phyloP scores from a whole-genome alignment of 2,329 filamentous ascomycete species.

The Arthrobotrys iridis region DNA sequence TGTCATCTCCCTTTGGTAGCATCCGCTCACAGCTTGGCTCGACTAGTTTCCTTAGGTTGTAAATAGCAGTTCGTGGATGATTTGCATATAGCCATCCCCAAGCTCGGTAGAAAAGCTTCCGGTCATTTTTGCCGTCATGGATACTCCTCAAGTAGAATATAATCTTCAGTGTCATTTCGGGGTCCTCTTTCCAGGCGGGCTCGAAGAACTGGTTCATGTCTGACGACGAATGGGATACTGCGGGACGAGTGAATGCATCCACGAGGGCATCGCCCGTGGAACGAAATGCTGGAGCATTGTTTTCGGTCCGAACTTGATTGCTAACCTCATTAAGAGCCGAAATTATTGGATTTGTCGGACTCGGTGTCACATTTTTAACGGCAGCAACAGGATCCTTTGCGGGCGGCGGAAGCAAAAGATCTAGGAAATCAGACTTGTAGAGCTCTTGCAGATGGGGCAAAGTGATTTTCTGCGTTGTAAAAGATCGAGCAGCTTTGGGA shows the following conservation, averaged over 20 bases:
- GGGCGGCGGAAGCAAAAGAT: conserved; percentile 23
- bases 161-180: conserved; percentile 67
- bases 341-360: conserved; percentile 31
- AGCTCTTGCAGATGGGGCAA: conserved; percentile 35
- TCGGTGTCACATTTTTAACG: conserved; percentile 14
- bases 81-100: conserved; percentile 69
- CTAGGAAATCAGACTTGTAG: conserved; percentile 31
- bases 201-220: conserved; percentile 64
- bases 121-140: conserved; percentile 69
- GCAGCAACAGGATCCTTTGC: background rate
- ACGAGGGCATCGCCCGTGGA: conserved; percentile 65
- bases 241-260: conserved; percentile 68
- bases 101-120: conserved; percentile 66
- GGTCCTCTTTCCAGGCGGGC: conserved; percentile 66
- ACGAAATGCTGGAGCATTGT: conserved; percentile 65
- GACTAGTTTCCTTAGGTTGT: conserved; percentile 68
- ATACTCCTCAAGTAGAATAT: conserved; percentile 72
- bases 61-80: conserved; percentile 68
- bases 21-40: conserved; percentile 69
- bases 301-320: conserved; percentile 67
- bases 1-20: conserved; percentile 60
- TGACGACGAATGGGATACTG: conserved; percentile 61
- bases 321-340: background rate
- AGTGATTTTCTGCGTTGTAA: conserved; percentile 24
- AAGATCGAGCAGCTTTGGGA: background rate